phyloP scores from a whole-genome alignment of 2,329 filamentous ascomycete genomes.

The Aschersonia sp. region DNA sequence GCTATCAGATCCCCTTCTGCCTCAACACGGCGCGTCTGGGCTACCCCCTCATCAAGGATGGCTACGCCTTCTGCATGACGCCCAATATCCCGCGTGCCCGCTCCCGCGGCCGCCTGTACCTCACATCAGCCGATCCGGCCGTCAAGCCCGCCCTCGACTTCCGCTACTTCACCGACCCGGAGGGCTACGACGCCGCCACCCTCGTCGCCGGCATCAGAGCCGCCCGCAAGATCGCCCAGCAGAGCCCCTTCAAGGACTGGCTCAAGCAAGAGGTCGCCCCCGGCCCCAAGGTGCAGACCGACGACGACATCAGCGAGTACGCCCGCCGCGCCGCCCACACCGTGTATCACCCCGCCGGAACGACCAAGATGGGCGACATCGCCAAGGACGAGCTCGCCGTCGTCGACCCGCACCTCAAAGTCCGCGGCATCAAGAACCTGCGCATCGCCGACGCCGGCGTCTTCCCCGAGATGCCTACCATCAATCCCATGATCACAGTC shows the following conservation, averaged over 20 bases:
- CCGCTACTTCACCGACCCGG: slow-evolving; percentile 77
- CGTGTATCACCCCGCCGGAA: slow-evolving; percentile 81
- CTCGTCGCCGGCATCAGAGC: slow-evolving; percentile 65
- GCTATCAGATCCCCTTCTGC: slow-evolving; percentile 88
- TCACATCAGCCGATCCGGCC: slow-evolving; percentile 58
- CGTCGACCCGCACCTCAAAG: slow-evolving; percentile 60
- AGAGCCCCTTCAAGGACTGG: slow-evolving; percentile 69
- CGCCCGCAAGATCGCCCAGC: slow-evolving; percentile 60
- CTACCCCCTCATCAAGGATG: slow-evolving; percentile 47
- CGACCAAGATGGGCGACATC: slow-evolving; percentile 78
- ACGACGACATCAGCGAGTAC: slow-evolving; percentile 72
- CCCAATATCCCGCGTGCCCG: slow-evolving; percentile 79
- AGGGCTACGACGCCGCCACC: slow-evolving; percentile 73
- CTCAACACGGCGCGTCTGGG: slow-evolving; percentile 74
- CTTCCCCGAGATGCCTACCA: slow-evolving; percentile 74
- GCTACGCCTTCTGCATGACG: slow-evolving; percentile 85
- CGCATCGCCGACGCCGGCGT: slow-evolving; percentile 78
- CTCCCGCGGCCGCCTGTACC: slow-evolving; percentile 62
- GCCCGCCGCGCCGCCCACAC: slow-evolving; percentile 71
- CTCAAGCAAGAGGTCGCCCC: slow-evolving; percentile 72
- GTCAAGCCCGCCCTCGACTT: slow-evolving; percentile 79
- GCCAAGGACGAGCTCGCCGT: slow-evolving; percentile 57
- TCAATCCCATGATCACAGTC: slow-evolving; percentile 88
- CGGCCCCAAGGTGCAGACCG: slow-evolving; percentile 56
- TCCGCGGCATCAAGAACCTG: slow-evolving; percentile 58